Evolutionary conservation across 1,139 yeast genomes (phyloP).

Genomic region (Magnusiomyces sp.): DNA sequence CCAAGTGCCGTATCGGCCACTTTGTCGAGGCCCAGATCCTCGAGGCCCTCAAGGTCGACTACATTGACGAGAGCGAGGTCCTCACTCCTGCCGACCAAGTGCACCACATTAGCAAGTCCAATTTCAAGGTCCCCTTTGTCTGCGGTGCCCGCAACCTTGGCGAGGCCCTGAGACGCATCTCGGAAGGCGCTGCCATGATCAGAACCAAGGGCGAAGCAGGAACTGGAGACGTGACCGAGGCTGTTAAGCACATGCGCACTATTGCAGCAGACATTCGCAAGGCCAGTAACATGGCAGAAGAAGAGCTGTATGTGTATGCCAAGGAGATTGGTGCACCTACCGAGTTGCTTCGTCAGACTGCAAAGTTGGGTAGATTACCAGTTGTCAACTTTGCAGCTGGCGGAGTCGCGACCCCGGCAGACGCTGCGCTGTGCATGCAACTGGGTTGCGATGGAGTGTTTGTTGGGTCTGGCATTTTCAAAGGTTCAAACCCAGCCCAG

Average conservation of each 20-base stretch:
- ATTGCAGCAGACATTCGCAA: conserved; percentile 50
- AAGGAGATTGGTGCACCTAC: conserved; percentile 53
- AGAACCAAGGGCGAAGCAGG: conserved; percentile 89
- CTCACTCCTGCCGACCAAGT: conserved; percentile 72
- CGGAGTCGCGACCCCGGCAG: conserved; percentile 85
- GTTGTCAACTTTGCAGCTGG: conserved; percentile 90
- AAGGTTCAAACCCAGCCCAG: conserved; percentile 63
- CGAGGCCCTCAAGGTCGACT: conserved; percentile 66
- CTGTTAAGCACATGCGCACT: conserved; percentile 65
- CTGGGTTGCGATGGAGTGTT: conserved; percentile 88
- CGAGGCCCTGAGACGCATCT: conserved; percentile 72
- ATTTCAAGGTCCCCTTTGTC: conserved; percentile 69
- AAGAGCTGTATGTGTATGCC: conserved; percentile 46
- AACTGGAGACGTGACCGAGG: conserved; percentile 80
- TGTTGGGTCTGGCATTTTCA: conserved; percentile 86
- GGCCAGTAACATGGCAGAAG: conserved; percentile 38
- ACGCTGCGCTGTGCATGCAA: conserved; percentile 84
- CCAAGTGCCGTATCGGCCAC: conserved; percentile 82
- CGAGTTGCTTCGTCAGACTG: conserved; percentile 44
- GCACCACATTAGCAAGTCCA: conserved; percentile 54
- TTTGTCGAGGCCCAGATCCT: conserved; percentile 75
- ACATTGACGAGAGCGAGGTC: conserved; percentile 77
- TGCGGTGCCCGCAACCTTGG: conserved; percentile 84
- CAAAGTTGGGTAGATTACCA: conserved; percentile 56
- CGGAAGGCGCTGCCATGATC: conserved; percentile 85